Evolutionary conservation across 2,329 filamentous ascomycete species (phyloP), one percentile per base, ranked within the genome.

Genomic region (Hymenoscyphus infarciens): DNA sequence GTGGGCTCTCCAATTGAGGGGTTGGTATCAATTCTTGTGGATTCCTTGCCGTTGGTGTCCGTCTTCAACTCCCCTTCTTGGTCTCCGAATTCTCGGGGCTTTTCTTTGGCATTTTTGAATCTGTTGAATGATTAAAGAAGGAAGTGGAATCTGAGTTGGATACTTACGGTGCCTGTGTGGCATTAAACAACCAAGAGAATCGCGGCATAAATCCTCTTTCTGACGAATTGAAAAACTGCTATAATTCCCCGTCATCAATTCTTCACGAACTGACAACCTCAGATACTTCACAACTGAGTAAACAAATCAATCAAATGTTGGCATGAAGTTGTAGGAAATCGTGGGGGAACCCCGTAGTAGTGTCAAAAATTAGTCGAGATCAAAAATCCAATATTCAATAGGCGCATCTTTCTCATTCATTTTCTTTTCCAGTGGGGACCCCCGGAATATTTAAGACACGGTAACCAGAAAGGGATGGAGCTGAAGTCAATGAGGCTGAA

Each of bases 131-230:
- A 27, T 52, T 57, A 62, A 55, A 11, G 1, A 56, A 65, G 57
- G 13, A 39, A 19, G 35, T 59, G 25, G 53, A n/a, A 16, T 55
- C 29, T 15, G 11, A 33, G 25, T 7, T 13, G 11, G n/a, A 2
- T 52, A 63, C 65, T 57, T 45, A 65, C 63, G 61, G 39, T 56
- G 63, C 65, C 60, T 67, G 61, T 31, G 61, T 56, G 53, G 63
- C 61, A 62, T 59, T 25, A 16, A 60, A 56, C 27, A 65, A 56
- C 65, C 65, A 65, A 38, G 58, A 54, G 52, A 67, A 65, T 60
- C 54, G 62, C 63, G 61, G 65, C 63, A 67, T 67, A 52, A 55
- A 66, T 63, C 7, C 56, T 35, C 29, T 53, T 33, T 60, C 29
- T 49, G 22, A 15, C 45, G 42, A 49, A 27, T n/a, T 52, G 33